phyloP scores from a whole-genome alignment of 305 asterid genomes.

The Fraxinus baroniana region DNA sequence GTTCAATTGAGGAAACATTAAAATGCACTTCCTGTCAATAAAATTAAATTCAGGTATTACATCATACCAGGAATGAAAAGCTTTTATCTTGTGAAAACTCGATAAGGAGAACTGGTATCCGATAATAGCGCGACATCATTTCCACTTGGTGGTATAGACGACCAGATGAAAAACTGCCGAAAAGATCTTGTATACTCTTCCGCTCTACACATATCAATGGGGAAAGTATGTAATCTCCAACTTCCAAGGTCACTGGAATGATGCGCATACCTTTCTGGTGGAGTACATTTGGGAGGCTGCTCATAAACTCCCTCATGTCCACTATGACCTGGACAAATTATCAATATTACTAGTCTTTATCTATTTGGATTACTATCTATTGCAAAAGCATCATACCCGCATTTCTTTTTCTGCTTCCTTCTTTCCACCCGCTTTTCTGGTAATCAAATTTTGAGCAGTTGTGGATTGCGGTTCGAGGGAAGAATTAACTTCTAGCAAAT shows the following conservation, averaged over 20 bases:
- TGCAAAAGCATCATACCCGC: conserved; percentile 49
- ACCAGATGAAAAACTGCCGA: conserved; percentile 89
- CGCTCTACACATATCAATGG: conserved; percentile 95
- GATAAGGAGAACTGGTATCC: conserved; percentile 89
- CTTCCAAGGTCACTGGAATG: conserved; percentile 91
- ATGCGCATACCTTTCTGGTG: conserved; percentile 93
- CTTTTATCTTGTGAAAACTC: conserved; percentile 98
- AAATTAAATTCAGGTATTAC: conserved; percentile 4
- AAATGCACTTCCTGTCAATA: conserved; percentile 5
- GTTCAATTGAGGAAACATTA: conserved; percentile 17
- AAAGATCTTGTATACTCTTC: conserved; percentile 91
- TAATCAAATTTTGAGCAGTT: conserved; percentile 60
- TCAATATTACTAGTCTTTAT: conserved; percentile 5
- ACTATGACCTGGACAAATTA: conserved; percentile 67
- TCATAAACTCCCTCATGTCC: conserved; percentile 99
- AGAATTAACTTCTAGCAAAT: conserved; percentile 49
- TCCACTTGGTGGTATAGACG: conserved; percentile 93
- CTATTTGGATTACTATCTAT: background rate
- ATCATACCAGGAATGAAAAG: conserved; percentile 87
- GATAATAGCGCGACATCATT: conserved; percentile 96
- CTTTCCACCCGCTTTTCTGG: conserved; percentile 95
- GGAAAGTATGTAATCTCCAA: conserved; percentile 92
- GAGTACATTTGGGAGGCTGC: conserved; percentile 96
- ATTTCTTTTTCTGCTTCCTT: conserved; percentile 73
- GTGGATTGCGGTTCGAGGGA: conserved; percentile 58